Conservation (phyloP, 2,329 filamentous ascomycete species). For the Fusarium nurragi region DNA sequence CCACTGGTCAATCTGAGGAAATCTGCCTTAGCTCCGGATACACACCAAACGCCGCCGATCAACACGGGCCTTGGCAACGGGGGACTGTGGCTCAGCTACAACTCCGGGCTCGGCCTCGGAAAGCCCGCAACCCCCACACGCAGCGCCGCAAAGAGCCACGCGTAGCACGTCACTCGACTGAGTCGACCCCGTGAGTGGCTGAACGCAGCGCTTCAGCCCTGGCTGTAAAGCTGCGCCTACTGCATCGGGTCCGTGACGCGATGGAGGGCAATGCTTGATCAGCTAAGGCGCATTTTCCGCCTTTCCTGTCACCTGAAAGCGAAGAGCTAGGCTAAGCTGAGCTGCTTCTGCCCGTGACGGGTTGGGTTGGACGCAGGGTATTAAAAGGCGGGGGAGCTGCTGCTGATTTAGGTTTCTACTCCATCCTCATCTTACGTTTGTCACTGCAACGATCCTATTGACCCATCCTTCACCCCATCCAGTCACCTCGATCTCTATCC, state of each 20-base stretch:
- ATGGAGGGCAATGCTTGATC: constrained; percentile 29
- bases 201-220: constrained; percentile 18
- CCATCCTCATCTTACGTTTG: constrained; percentile 2
- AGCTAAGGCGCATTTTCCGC: constrained; percentile 36
- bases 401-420: neutral
- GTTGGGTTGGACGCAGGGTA: constrained; percentile 1
- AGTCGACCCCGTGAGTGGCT: constrained; percentile 26
- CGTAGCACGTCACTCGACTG: constrained; percentile 27
- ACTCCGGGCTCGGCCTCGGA: constrained; percentile 10
- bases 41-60: constrained; percentile 16
- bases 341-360: neutral
- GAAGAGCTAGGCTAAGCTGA: constrained; percentile 13
- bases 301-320: neutral
- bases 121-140: constrained; percentile 9
- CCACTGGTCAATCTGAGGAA: neutral
- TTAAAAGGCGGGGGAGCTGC: constrained; percentile 35
- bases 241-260: constrained; percentile 11
- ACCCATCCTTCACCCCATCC: neutral
- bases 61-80: constrained; percentile 5
- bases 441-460: neutral
- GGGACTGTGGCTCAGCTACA: constrained; percentile 23
- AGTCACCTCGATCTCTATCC: neutral
- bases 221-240: constrained; percentile 38
- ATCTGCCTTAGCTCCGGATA: constrained; percentile 8
- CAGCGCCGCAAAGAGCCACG: neutral